Percentiles rank a stretch among this genome's conserved stretches.
Evolutionary conservation across 164 flowering plant species (phyloP).

Genomic region (Macadamia integrifolia): DNA sequence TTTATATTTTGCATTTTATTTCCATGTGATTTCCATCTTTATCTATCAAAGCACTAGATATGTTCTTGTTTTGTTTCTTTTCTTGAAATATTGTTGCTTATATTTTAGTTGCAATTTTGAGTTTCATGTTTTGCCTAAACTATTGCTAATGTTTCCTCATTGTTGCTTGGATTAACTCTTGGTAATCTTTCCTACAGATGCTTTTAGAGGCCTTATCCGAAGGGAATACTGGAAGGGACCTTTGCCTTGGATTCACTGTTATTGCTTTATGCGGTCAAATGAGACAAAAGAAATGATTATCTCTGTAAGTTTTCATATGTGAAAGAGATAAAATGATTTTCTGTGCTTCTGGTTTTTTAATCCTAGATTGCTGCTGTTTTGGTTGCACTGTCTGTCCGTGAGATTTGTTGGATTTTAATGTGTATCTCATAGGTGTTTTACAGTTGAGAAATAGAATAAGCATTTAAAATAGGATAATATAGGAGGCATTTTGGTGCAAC

Average conservation of each 20-base stretch:
- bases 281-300: slow-evolving; percentile 67
- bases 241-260: slow-evolving; percentile 91
- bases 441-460: too few species aligned
- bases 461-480: too few species aligned
- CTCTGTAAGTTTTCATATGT: slow-evolving; percentile 41
- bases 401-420: too few species aligned
- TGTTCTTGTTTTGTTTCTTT: background rate
- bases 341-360: background rate
- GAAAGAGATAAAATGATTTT: background rate
- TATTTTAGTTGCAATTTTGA: background rate
- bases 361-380: background rate
- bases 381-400: too few species aligned
- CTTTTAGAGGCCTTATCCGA: slow-evolving; percentile 57
- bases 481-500: too few species aligned
- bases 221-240: slow-evolving; percentile 74
- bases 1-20: too few species aligned
- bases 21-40: too few species aligned
- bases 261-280: slow-evolving; percentile 82
- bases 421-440: too few species aligned
- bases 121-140: background rate
- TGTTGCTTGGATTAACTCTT: slow-evolving; percentile 1
- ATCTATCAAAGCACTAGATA: too few species aligned
- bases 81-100: background rate
- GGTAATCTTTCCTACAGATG: slow-evolving; percentile 43
- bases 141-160: background rate